phyloP scores from a whole-genome alignment of 2,329 filamentous ascomycete species.

The Alternaria metachromatica region DNA sequence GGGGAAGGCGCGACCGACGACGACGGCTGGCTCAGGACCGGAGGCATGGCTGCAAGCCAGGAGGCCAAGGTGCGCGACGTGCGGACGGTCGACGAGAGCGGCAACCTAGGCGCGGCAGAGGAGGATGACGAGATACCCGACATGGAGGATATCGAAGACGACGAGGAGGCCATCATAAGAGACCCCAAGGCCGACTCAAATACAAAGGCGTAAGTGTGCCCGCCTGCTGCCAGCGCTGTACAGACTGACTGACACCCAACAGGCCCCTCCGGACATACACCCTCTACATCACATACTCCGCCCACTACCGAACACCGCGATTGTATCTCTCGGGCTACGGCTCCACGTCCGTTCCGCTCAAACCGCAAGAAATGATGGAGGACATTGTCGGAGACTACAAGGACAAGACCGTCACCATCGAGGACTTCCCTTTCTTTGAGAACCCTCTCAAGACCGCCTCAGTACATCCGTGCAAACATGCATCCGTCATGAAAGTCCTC shows the following conservation, averaged over 20 bases:
- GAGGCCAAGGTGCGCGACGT: slow-evolving; percentile 81
- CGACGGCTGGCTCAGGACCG: slow-evolving; percentile 91
- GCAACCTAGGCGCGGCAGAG: slow-evolving; percentile 79
- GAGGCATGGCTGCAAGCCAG: slow-evolving; percentile 76
- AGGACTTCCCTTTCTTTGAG: slow-evolving; percentile 95
- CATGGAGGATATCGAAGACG: slow-evolving; percentile 96
- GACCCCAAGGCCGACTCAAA: slow-evolving; percentile 57
- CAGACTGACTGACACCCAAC: slow-evolving; percentile 20
- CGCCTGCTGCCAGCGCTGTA: background rate
- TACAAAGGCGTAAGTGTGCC: slow-evolving; percentile 61
- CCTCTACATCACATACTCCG: slow-evolving; percentile 97
- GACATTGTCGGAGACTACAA: slow-evolving; percentile 97
- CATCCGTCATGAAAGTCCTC: slow-evolving; percentile 96
- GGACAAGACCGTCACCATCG: slow-evolving; percentile 97
- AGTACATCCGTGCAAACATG: slow-evolving; percentile 96
- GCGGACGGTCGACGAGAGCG: slow-evolving; percentile 85
- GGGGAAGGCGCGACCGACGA: slow-evolving; percentile 65
- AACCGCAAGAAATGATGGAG: slow-evolving; percentile 90
- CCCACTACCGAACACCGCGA: slow-evolving; percentile 94
- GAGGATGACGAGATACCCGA: slow-evolving; percentile 86
- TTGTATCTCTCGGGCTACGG: slow-evolving; percentile 93
- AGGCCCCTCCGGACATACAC: slow-evolving; percentile 93
- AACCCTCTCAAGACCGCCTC: slow-evolving; percentile 94
- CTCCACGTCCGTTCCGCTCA: slow-evolving; percentile 78
- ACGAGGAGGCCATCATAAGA: slow-evolving; percentile 92